A percentile compares a stretch with the other conserved stretches of the same genome.
Evolutionary conservation across 176 grass and related monocot species (phyloP).

Genomic region (Triticum aestivum): IWGSC_CS_RefSeq_v2.1 NC_057800.1:499752069-499752568

Average conservation of each 20-base stretch:
- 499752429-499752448: neutral
- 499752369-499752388: neutral
- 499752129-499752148: neutral
- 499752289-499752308: neutral
- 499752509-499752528: slow-evolving; percentile 2
- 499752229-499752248: too few species aligned
- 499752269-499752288: neutral
- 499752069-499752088: neutral
- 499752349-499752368: neutral
- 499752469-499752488: neutral
- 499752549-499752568: neutral
- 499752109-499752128: neutral
- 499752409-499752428: neutral
- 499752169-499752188: neutral
- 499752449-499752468: neutral
- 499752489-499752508: neutral
- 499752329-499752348: slow-evolving; percentile 28
- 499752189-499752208: neutral
- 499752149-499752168: too few species aligned
- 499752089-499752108: neutral
- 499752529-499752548: neutral
- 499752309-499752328: slow-evolving; percentile 25
- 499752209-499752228: too few species aligned
- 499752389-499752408: too few species aligned
- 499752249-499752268: neutral